Conservation (phyloP, 2,329 filamentous ascomycete genomes). For the Venturia asperata region DNA sequence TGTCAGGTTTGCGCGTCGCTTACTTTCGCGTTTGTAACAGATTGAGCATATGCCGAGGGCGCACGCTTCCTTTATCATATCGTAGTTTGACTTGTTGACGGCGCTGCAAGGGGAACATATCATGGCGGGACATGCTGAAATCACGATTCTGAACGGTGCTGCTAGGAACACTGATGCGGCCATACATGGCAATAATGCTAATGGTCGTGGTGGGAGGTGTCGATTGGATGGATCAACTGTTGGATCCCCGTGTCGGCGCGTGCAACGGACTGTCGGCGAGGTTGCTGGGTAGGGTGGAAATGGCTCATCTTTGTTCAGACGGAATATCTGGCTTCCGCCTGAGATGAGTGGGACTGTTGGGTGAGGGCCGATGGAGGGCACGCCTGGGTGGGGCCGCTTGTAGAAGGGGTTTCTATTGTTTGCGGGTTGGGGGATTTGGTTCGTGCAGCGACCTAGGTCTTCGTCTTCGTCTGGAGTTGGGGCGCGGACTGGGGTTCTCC, state of each 20-base stretch:
- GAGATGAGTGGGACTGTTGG: not conserved
- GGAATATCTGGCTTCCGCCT: not conserved
- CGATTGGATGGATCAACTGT: not conserved
- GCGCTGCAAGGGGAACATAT: not conserved
- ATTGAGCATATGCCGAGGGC: not conserved
- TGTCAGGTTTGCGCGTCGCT: not conserved
- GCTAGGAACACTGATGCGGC: not conserved
- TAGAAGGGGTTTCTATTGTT: not conserved
- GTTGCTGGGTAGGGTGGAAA: not conserved
- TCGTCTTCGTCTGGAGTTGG: not conserved
- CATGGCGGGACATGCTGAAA: not conserved
- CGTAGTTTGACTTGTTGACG: not conserved
- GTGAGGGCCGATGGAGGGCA: not conserved
- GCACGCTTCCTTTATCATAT: not conserved
- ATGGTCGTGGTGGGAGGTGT: too few relatives aligned
- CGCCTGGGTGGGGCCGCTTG: not conserved
- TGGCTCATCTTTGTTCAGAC: not conserved
- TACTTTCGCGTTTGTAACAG: not conserved
- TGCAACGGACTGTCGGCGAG: not conserved
- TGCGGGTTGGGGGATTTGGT: not conserved
- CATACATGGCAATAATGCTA: not conserved
- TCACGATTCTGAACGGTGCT: not conserved
- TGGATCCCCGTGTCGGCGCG: not conserved
- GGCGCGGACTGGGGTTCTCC: not conserved
- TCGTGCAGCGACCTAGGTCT: not conserved